phyloP scores from a whole-genome alignment of 805 yeast genomes.

The Saccharomycopsis sp. region DNA sequence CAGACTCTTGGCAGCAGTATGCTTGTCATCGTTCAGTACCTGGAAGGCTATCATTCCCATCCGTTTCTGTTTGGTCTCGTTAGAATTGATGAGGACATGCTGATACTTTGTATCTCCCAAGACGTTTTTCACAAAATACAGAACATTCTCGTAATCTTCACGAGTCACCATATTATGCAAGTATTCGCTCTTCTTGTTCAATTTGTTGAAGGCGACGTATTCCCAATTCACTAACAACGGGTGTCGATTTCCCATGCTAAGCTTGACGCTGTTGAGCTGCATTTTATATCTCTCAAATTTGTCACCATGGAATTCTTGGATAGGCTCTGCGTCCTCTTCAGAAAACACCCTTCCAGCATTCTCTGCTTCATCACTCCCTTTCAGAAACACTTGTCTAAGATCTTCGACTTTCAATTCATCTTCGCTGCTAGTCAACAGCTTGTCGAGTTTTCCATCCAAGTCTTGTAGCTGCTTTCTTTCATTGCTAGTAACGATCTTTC shows the following conservation, averaged over 20 bases:
- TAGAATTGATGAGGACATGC: neutral
- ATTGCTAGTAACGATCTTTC: neutral
- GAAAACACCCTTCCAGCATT: neutral
- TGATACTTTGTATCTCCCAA: slow-evolving; percentile 1
- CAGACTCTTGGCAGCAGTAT: slow-evolving; percentile 7
- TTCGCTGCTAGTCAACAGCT: neutral
- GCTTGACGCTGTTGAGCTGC: slow-evolving; percentile 8
- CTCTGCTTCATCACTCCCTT: neutral
- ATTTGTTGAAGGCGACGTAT: neutral
- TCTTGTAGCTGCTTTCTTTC: neutral
- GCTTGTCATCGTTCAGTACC: slow-evolving; percentile 5
- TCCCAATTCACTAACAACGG: slow-evolving; percentile 10
- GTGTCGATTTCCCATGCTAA: slow-evolving; percentile 9
- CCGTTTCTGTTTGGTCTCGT: slow-evolving; percentile 1
- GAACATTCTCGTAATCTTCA: slow-evolving; percentile 1
- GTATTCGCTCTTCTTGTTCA: neutral
- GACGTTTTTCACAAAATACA: neutral
- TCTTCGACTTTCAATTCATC: neutral
- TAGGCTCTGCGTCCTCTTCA: neutral
- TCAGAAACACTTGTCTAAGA: neutral
- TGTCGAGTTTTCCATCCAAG: neutral
- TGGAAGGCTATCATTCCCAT: slow-evolving; percentile 4
- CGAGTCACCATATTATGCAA: slow-evolving; percentile 3
- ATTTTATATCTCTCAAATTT: slow-evolving; percentile 2
- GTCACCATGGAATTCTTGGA: neutral